Evolutionary conservation across 495 filamentous ascomycete genomes (phyloP), one percentile per base, ranked within the genome.

Genomic region (Staphylotrichum tortipilum): DNA sequence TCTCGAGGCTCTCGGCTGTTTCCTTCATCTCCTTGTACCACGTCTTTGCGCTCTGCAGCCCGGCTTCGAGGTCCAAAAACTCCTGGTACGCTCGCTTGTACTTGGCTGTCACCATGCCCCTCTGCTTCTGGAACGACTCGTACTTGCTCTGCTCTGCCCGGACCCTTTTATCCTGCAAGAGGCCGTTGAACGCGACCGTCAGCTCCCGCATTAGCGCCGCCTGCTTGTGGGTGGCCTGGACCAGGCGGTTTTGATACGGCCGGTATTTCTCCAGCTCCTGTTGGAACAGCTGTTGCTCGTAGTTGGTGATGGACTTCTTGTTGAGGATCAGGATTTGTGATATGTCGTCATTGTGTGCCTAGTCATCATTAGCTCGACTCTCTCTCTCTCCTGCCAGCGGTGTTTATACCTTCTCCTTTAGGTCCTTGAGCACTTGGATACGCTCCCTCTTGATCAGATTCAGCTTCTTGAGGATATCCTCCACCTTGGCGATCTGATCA

Each of bases 1-100:
- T 91, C 50, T 87, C 82, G n/a, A 97, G 72, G 59, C 86, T 94
- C 37, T 95, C 88, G 2, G 94, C 89, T 1, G 89, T 96, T 44
- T 97, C 88, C 56, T 79, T 83, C 89, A 97, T 98, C 62, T 97
- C 92, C 6, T 77, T 78, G 63, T 98, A 98, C 77, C 95, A 98
- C 26, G 80, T 83, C 61, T 88, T 88, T 11, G 92, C 92, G 53
- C 89, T 84, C 53, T 81, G 75, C 7, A 96, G 72, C 19, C 92
- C 92, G 1, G 85, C 83, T 45, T 85, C 79, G n/a, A 98, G 78
- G 48, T 92, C 89, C 50, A 94, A 79, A 67, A 94, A 98, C 33
- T 89, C 85, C 61, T 95, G 89, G 54, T 92, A 91, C 7, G 91
- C 81, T 56, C 88, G 87, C 66, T 89, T 90, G 67, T 96, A 98